phyloP scores from a whole-genome alignment of 345 rosid species.

The Euphorbia tirucalli region DNA sequence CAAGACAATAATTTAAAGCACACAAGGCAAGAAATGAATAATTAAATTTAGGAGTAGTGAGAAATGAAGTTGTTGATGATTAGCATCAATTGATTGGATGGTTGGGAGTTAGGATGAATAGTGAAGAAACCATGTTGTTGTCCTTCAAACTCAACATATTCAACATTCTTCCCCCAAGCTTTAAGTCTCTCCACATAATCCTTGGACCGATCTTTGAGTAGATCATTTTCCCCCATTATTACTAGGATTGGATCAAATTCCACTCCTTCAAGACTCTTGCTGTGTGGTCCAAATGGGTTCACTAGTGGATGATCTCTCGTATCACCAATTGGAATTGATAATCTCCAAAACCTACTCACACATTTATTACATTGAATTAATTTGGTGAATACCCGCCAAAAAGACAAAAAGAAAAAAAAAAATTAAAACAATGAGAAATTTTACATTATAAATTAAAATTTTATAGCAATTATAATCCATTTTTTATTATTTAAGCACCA shows the following conservation, averaged over 20 bases:
- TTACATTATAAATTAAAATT: no score
- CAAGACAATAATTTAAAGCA: no score
- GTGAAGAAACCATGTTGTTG: constrained; percentile 65
- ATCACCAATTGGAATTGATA: constrained; percentile 49
- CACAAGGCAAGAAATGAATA: no score
- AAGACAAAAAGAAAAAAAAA: no score
- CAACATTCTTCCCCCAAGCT: constrained; percentile 41
- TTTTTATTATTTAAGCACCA: no score
- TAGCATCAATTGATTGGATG: constrained; percentile 40
- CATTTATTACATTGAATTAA: no score
- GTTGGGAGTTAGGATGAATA: constrained; percentile 42
- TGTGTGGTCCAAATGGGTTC: constrained; percentile 56
- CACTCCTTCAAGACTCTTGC: constrained; percentile 31
- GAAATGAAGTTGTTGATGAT: constrained; percentile 38
- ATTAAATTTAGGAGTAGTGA: not conserved
- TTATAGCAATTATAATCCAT: no score
- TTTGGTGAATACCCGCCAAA: no score
- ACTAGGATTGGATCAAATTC: constrained; percentile 48
- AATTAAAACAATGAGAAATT: no score
- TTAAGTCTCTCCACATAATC: constrained; percentile 44
- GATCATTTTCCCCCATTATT: constrained; percentile 49
- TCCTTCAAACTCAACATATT: constrained; percentile 50
- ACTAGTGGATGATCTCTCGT: constrained; percentile 52
- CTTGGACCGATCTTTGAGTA: constrained; percentile 45
- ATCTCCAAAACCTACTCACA: constrained; percentile 51